Conservation (phyloP, 2,329 filamentous ascomycete species). For the Fusarium luffae region DNA sequence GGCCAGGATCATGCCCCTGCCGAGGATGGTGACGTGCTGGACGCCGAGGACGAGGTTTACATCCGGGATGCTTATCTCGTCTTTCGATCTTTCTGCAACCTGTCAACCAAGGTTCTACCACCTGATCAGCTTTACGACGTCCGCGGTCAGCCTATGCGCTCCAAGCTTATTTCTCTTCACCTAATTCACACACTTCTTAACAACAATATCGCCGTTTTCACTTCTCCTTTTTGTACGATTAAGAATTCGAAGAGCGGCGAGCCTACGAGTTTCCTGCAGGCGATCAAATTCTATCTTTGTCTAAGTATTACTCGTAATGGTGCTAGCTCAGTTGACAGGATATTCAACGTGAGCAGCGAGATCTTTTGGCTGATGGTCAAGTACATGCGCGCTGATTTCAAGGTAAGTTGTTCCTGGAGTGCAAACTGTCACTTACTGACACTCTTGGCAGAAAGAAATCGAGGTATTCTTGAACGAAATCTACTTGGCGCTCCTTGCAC, state of each 20-base stretch:
- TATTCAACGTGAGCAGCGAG: conserved; percentile 96
- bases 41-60: conserved; percentile 91
- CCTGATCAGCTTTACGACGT: conserved; percentile 93
- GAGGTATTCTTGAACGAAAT: conserved; percentile 99
- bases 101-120: conserved; percentile 90
- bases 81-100: conserved; percentile 96
- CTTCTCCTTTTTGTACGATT: conserved; percentile 91
- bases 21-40: conserved; percentile 69
- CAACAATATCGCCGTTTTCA: conserved; percentile 92
- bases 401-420: conserved; percentile 63
- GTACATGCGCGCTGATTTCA: conserved; percentile 91
- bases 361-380: conserved; percentile 99
- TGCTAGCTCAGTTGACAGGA: conserved; percentile 87
- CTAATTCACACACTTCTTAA: conserved; percentile 95
- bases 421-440: conserved; percentile 42
- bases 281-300: conserved; percentile 96
- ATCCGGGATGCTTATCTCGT: conserved; percentile 97
- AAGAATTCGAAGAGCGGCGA: conserved; percentile 89
- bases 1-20: conserved; percentile 64
- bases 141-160: conserved; percentile 95
- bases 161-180: conserved; percentile 93
- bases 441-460: conserved; percentile 79
- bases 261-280: conserved; percentile 90
- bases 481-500: conserved; percentile 90
- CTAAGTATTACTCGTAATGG: conserved; percentile 95